Percentiles rank a stretch among this genome's conserved stretches.
Conservation (phyloP, 441 rosid genomes). For the Geranium incanum region DNA sequence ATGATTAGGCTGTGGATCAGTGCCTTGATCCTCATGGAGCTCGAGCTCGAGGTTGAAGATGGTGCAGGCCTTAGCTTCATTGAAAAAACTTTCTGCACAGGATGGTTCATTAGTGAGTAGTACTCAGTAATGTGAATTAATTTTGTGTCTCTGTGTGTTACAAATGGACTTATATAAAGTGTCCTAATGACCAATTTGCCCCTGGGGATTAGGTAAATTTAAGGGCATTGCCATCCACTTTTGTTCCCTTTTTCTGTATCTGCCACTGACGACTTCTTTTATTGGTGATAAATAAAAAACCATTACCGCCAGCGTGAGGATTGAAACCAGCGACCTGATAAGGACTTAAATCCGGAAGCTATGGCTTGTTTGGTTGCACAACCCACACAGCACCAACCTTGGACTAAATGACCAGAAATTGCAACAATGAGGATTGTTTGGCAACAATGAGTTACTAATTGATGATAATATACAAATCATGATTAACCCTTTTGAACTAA, state of each 20-base stretch:
- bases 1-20: conserved; percentile 42
- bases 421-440: conserved; percentile 1
- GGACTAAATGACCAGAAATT: background rate
- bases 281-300: no score
- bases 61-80: conserved; percentile 32
- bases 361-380: conserved; percentile 6
- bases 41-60: conserved; percentile 30
- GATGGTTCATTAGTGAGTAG: background rate
- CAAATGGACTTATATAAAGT: conserved; percentile 22
- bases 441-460: background rate
- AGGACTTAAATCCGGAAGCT: conserved; percentile 3
- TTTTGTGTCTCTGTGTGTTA: conserved; percentile 3
- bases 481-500: conserved; percentile 1
- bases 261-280: background rate
- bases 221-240: conserved; percentile 24
- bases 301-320: no score
- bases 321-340: background rate
- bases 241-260: conserved; percentile 1
- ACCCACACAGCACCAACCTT: background rate
- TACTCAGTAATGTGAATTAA: background rate
- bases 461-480: background rate
- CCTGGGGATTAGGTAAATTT: conserved; percentile 34
- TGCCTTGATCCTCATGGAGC: conserved; percentile 52
- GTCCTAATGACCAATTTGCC: conserved; percentile 33
- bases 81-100: conserved; percentile 24